Evolutionary conservation across 192 early-diverging fungal species (phyloP).

Genomic region (Coemansia sp.): DNA sequence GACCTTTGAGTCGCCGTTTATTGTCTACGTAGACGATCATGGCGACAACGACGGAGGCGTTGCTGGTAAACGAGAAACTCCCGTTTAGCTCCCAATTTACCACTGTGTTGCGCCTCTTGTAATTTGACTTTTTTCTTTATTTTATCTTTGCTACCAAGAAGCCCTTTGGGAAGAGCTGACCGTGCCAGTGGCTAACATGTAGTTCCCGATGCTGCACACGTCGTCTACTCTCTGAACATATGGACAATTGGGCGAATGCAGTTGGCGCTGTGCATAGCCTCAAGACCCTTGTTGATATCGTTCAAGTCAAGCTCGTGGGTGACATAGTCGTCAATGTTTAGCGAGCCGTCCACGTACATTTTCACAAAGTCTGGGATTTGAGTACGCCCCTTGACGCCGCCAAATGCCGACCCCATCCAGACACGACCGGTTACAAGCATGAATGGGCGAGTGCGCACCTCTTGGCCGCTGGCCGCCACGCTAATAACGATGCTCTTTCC

Average conservation of each 20-base stretch:
- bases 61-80: background rate
- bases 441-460: constrained; percentile 93
- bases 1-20: constrained; percentile 45
- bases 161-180: background rate
- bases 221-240: constrained; percentile 33
- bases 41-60: background rate
- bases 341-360: constrained; percentile 78
- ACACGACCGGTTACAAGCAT: constrained; percentile 95
- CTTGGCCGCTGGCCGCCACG: constrained; percentile 90
- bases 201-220: background rate
- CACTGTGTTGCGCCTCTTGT: background rate
- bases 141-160: background rate
- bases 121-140: background rate
- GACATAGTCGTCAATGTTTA: constrained; percentile 92
- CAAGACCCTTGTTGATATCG: constrained; percentile 93
- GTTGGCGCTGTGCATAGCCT: constrained; percentile 81
- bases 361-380: constrained; percentile 88
- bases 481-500: constrained; percentile 89
- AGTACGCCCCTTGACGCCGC: constrained; percentile 93
- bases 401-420: constrained; percentile 97
- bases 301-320: constrained; percentile 80
- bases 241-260: constrained; percentile 60
- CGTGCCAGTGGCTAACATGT: background rate
- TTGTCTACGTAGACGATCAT: constrained; percentile 37
- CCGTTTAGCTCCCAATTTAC: background rate